Base-by-base conservation (phyloP, 1,284 basidiomycete species). In the Irpex lacteus region DNA sequence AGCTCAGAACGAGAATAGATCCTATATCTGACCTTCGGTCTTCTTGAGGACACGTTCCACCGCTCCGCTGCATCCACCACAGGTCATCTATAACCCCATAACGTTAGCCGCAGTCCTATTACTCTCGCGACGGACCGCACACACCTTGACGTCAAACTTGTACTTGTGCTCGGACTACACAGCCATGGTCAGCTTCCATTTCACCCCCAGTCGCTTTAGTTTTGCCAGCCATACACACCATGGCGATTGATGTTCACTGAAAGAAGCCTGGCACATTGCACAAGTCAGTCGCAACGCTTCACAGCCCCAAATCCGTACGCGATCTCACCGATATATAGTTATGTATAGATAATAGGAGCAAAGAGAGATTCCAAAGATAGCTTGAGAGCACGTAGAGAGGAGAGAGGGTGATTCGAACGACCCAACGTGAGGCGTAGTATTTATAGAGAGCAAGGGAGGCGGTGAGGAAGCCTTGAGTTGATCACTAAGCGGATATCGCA, bases 11-110 rank as follows among this genome's bases (percentile, higher is more conserved):
- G n/a, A 26, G 11, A 37, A 60, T 11, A 19, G 36, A 44, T 15
- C 55, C 9, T 5, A 9, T 34, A 37, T 9, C 71, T 78, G 65
- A 87, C 91, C 90, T 53, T 87, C 81, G 3, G 87, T 82, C 76
- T 88, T 92, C 66, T 83, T 79, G 53, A 95, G 80, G 9, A 88
- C 93, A 40, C 91, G 85, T 26, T 79, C 81, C 60, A 95, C 83
- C 44, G 94, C 94, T 19, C 89, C 87, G 36, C 91, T 93, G 79
- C 93, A 95, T 37, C 94, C 93, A 40, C 76, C 72, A 77, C 93
- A 95, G 40, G 89, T 86, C 93, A 95, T 95, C 89, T 93, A 67
- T 21, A 37, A 44, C 38, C 47, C 47, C 44, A 56, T 58, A 37
- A 37, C 32, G 60, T 52, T 44, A 36, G 54, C 58, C 59, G 61